Conservation (phyloP, 169 alveolate species). For the Besnoitia besnoiti region DNA sequence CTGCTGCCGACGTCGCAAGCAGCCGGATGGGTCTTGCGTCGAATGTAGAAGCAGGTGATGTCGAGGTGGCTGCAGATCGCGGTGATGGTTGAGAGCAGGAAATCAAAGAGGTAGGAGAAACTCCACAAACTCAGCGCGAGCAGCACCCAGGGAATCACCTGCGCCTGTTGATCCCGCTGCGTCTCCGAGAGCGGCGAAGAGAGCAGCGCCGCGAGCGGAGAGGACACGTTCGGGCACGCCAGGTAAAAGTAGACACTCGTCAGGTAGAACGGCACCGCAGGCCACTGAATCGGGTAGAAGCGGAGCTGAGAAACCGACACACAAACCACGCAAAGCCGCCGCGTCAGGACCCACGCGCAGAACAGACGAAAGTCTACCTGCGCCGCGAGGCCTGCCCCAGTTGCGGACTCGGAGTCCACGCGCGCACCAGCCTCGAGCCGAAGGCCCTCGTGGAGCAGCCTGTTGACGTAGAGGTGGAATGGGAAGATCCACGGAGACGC, state of each 20-base stretch:
- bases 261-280: slow-evolving; percentile 45
- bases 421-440: no score
- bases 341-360: no score
- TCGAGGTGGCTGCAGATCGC: slow-evolving; percentile 35
- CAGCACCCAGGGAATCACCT: slow-evolving; percentile 29
- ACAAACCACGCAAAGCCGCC: background rate
- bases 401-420: no score
- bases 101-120: slow-evolving; percentile 2
- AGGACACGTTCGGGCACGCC: background rate
- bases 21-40: no score
- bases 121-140: slow-evolving; percentile 41
- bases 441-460: no score
- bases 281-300: slow-evolving; percentile 50
- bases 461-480: no score
- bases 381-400: no score
- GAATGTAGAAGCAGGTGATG: slow-evolving; percentile 39
- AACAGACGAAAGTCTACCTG: no score
- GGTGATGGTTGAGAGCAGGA: slow-evolving; percentile 29
- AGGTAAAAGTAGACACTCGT: slow-evolving; percentile 28
- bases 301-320: slow-evolving; percentile 14
- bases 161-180: slow-evolving; percentile 43
- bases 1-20: no score
- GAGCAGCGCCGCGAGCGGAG: slow-evolving; percentile 26
- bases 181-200: background rate
- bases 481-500: no score